phyloP scores from a whole-genome alignment of 2,329 filamentous ascomycete species.

The Colletotrichum aenigma region DNA sequence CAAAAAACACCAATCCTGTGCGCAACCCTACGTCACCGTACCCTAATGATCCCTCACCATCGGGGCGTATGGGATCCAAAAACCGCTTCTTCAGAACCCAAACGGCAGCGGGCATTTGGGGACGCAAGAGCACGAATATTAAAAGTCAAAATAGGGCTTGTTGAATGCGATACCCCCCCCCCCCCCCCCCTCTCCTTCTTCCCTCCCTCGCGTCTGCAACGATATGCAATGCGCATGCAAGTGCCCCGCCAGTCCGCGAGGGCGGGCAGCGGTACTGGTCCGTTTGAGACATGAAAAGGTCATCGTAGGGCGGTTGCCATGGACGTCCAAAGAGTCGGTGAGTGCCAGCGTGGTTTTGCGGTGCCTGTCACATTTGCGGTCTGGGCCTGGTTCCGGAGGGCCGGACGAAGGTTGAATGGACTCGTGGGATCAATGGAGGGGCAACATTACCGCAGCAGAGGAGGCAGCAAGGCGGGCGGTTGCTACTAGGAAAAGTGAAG shows the following conservation, averaged over 20 bases:
- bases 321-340: conserved; percentile 19
- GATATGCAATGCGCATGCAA: conserved; percentile 18
- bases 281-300: neutral
- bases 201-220: conserved; percentile 15
- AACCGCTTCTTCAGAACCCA: neutral
- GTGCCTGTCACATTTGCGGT: conserved; percentile 21
- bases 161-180: neutral
- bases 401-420: neutral
- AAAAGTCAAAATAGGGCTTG: conserved; percentile 11
- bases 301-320: conserved; percentile 15
- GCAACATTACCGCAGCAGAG: neutral
- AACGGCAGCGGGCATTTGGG: neutral
- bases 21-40: conserved; percentile 17
- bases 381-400: neutral
- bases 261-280: neutral
- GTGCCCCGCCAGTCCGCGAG: conserved; percentile 16
- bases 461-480: neutral
- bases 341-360: neutral
- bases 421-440: neutral
- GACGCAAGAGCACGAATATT: neutral
- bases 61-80: neutral
- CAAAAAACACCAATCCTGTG: neutral
- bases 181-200: neutral
- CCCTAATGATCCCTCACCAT: conserved; percentile 11
- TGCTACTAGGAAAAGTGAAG: neutral